These are phyloP conservation scores for Cynara cardunculus DNA, from an alignment of 129 eudicot species.

Conservation along the genomic window DNA sequence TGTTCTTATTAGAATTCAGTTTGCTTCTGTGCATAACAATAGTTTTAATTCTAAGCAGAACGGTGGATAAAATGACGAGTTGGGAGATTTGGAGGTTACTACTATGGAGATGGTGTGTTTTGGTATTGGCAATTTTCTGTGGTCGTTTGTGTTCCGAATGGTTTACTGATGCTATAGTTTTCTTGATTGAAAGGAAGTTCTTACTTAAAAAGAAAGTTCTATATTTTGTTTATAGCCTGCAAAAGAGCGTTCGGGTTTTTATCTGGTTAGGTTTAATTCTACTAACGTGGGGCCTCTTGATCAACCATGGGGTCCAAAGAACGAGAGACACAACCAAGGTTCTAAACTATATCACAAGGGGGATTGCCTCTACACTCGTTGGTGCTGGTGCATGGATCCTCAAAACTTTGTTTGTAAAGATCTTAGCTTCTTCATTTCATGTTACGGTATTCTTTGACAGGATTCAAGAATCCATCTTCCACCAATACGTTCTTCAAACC, in stretches of 20 bases:
- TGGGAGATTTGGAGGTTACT: conserved; percentile 33
- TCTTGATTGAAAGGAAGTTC: conserved; percentile 62
- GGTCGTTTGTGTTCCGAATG: conserved; percentile 73
- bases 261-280: conserved; percentile 75
- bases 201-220: conserved; percentile 66
- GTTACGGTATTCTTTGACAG: conserved; percentile 69
- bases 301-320: conserved; percentile 49
- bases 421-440: conserved; percentile 62
- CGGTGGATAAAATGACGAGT: conserved; percentile 21
- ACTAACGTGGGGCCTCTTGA: conserved; percentile 72
- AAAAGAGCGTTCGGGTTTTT: conserved; percentile 57
- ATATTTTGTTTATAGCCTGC: conserved; percentile 66
- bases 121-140: conserved; percentile 56
- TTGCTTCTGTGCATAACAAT: conserved; percentile 34
- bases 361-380: conserved; percentile 55
- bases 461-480: conserved; percentile 79
- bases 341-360: conserved; percentile 66
- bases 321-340: conserved; percentile 35
- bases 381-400: conserved; percentile 75
- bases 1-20: conserved; percentile 38
- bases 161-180: conserved; percentile 45
- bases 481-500: conserved; percentile 77
- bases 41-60: conserved; percentile 46
- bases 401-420: conserved; percentile 58
- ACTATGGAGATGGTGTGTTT: conserved; percentile 82